A percentile compares a stretch with the other conserved stretches of the same genome.
Evolutionary conservation across 2,329 filamentous ascomycete species (phyloP).

Genomic region (Monilinia fructigena): DNA sequence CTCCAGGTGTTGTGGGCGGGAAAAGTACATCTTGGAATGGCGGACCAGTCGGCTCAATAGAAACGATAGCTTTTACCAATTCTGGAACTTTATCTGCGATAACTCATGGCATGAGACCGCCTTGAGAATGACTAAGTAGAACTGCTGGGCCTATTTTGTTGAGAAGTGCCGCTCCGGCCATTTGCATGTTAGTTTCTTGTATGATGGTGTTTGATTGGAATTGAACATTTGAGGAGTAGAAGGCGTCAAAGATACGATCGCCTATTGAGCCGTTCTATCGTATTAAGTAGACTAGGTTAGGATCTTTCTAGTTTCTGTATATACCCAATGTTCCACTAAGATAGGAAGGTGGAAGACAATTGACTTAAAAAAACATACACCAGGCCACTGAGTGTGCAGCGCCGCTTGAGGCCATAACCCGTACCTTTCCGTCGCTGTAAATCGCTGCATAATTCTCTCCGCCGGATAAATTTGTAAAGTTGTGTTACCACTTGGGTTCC

Average conservation of each 20-base stretch:
- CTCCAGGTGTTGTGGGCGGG: conserved; percentile 19
- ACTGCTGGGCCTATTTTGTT: conserved; percentile 31
- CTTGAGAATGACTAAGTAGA: conserved; percentile 46
- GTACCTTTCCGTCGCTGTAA: conserved; percentile 34
- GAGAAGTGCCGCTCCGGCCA: conserved; percentile 43
- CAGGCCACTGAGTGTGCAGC: conserved; percentile 45
- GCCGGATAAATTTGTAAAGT: conserved; percentile 26
- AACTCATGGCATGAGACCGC: conserved; percentile 45
- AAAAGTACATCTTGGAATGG: conserved; percentile 45
- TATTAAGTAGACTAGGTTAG: neutral
- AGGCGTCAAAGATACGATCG: conserved; percentile 34
- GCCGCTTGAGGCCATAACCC: conserved; percentile 40
- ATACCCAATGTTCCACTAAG: neutral
- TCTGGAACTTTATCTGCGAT: conserved; percentile 45
- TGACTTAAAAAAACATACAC: conserved; percentile 28
- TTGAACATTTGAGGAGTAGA: conserved; percentile 45
- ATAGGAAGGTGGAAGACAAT: neutral
- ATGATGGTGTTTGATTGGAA: conserved; percentile 40
- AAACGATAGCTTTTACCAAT: conserved; percentile 45
- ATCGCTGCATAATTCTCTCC: conserved; percentile 33
- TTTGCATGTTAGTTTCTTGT: conserved; percentile 43
- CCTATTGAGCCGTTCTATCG: conserved; percentile 31
- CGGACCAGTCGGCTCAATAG: conserved; percentile 49
- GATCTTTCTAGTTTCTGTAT: neutral
- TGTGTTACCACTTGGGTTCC: conserved; percentile 27